Base-by-base conservation (phyloP, 2,329 filamentous ascomycete species). In the Fusarium secorum region DNA sequence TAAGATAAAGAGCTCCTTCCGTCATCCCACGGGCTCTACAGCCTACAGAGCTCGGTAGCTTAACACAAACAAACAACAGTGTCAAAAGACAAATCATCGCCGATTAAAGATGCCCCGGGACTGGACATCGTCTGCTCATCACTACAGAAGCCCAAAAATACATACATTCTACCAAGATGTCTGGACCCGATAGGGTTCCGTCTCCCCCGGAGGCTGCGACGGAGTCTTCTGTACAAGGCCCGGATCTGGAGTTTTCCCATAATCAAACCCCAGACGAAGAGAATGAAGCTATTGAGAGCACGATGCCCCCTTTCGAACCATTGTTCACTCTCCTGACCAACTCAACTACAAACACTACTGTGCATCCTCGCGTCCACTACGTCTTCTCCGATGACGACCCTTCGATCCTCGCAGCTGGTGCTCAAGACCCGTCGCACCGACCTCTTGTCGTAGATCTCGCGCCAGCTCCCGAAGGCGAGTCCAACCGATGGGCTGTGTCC, bases 361-460 rank as follows among this genome's bases (percentile, higher is more conserved):
- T 93, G 75, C 95, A 98, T 79, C 96, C 95, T 3, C 90, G 89
- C 57, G 90, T 97, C 3, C 94, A 95, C 82, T 98, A 98, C 83
- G 88, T 98, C 77, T 98, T 99, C 83, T 89, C 89, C 74, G 95
- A 98, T 80, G 96, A 98, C 81, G 94, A 98, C 77, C 88, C 90
- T 4, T 92, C 95, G 49, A 84, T 92, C 46, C 84, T 97, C 39
- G 92, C 89, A 39, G 90, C 92, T 4, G 90, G 80, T 80, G 88
- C 78, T 58, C 64, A 73, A 15, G 76, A 78, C 68, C 69, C 75
- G 18, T 53, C 75, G n/a, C 76, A 84, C 64, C 84, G 88, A 52
- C 81, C 87, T 39, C 77, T 91, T 45, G 75, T 91, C 33, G 80
- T 91, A 11, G 88, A 91, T 73, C 80, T 91, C 30, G 66, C 55